A percentile compares a stretch with the other conserved stretches of the same genome.
phyloP scores from a whole-genome alignment of 2,329 filamentous ascomycete genomes.

The Microcyclospora tardicrescens region DNA sequence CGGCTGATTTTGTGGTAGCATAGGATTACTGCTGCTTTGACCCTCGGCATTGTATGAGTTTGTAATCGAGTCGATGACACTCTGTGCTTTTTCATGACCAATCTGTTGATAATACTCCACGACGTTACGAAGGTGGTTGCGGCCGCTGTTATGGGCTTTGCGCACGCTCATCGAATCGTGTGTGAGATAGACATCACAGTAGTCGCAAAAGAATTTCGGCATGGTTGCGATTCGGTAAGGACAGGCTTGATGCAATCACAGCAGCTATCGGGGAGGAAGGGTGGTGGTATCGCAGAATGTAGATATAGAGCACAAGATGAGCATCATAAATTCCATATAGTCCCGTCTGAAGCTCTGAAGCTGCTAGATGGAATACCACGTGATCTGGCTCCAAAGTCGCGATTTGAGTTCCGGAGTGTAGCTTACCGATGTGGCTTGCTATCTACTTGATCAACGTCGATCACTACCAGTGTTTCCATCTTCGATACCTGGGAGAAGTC shows the following conservation, averaged over 20 bases:
- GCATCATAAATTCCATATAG: no score
- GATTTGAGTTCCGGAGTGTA: no score
- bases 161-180: conserved; percentile 99
- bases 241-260: neutral
- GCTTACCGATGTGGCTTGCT: no score
- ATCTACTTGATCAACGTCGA: no score
- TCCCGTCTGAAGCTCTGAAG: no score
- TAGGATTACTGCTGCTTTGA: conserved; percentile 72
- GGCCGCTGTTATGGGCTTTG: conserved; percentile 92
- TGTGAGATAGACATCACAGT: conserved; percentile 99
- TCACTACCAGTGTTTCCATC: no score
- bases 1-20: conserved; percentile 39
- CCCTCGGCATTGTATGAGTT: conserved; percentile 90
- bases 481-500: no score
- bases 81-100: conserved; percentile 95
- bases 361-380: no score
- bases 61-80: conserved; percentile 95
- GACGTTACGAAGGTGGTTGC: conserved; percentile 94
- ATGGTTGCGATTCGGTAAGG: conserved; percentile 9
- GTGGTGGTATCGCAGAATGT: no score
- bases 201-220: conserved; percentile 51
- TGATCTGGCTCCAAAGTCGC: no score
- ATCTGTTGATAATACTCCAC: conserved; percentile 99
- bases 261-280: no score
- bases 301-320: no score